A percentile compares a stretch with the other conserved stretches of the same genome.
Evolutionary conservation across 257 asterid genomes (phyloP).

Genomic region (Ballota nigra): DNA sequence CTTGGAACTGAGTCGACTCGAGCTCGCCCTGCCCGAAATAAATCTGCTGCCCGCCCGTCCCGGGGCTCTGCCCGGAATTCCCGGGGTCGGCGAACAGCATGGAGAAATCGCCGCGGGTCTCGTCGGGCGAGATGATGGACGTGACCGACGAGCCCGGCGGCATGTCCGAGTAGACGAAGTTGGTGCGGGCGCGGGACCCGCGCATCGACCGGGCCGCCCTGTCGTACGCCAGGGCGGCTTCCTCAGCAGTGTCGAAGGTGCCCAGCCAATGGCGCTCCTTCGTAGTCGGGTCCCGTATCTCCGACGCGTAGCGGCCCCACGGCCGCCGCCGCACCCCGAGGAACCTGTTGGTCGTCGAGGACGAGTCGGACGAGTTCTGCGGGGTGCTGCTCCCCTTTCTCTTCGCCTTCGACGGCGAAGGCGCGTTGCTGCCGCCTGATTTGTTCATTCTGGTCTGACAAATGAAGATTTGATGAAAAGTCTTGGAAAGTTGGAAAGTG

Average conservation of each 20-base stretch:
- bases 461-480: constrained; percentile 25
- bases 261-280: constrained; percentile 91
- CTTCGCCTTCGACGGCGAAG: constrained; percentile 57
- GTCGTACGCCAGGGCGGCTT: constrained; percentile 87
- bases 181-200: constrained; percentile 66
- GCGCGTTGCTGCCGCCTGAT: constrained; percentile 14
- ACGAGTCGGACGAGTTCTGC: constrained; percentile 19
- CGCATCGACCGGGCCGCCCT: constrained; percentile 88
- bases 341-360: constrained; percentile 41
- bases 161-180: constrained; percentile 88
- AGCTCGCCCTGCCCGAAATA: constrained; percentile 32
- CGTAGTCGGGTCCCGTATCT: constrained; percentile 79
- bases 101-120: constrained; percentile 37
- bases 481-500: no score
- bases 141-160: constrained; percentile 86
- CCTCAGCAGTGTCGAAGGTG: constrained; percentile 88
- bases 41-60: constrained; percentile 23
- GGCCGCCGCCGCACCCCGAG: constrained; percentile 84
- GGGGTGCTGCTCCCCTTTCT: constrained; percentile 20
- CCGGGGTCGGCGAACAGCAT: constrained; percentile 26
- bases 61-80: background rate
- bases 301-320: constrained; percentile 91
- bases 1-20: constrained; percentile 16
- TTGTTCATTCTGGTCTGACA: constrained; percentile 2
- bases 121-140: constrained; percentile 78